phyloP scores from a whole-genome alignment of 352 stramenopile species.

The Pythium utonaiense region DNA sequence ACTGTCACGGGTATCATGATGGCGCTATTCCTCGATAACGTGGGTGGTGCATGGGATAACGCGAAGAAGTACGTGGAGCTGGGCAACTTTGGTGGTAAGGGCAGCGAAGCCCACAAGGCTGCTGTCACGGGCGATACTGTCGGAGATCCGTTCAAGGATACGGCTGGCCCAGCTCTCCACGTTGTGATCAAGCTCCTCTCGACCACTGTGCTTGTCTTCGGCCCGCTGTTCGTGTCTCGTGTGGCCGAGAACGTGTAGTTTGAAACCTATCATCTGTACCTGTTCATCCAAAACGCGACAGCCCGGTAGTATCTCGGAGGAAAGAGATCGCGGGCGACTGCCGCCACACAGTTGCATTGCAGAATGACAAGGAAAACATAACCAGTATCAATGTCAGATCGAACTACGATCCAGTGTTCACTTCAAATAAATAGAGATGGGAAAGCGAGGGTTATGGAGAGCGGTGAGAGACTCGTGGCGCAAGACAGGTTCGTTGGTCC shows the following conservation, averaged over 20 bases:
- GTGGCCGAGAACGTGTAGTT: slow-evolving; percentile 25
- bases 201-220: slow-evolving; percentile 92
- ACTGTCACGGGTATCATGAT: slow-evolving; percentile 97
- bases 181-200: slow-evolving; percentile 98
- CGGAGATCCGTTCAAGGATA: slow-evolving; percentile 97
- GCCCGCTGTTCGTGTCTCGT: slow-evolving; percentile 88
- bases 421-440: slow-evolving; percentile 43
- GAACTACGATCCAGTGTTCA: slow-evolving; percentile 3
- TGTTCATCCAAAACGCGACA: background rate
- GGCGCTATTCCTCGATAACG: slow-evolving; percentile 97
- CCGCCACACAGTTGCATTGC: background rate
- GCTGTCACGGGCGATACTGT: slow-evolving; percentile 97
- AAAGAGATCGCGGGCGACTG: slow-evolving; percentile 2
- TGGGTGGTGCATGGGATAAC: slow-evolving; percentile 98
- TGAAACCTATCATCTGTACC: background rate
- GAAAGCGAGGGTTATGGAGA: slow-evolving; percentile 42
- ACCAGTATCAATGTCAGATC: background rate
- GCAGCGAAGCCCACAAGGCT: slow-evolving; percentile 96
- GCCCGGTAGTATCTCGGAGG: background rate
- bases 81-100: slow-evolving; percentile 93
- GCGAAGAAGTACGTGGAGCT: slow-evolving; percentile 98
- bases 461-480: slow-evolving; percentile 33
- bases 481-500: slow-evolving; percentile 41
- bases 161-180: slow-evolving; percentile 94
- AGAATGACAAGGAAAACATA: background rate